Evolutionary conservation across 129 eudicot genomes (phyloP).

Genomic region (Artemisia annua): DNA sequence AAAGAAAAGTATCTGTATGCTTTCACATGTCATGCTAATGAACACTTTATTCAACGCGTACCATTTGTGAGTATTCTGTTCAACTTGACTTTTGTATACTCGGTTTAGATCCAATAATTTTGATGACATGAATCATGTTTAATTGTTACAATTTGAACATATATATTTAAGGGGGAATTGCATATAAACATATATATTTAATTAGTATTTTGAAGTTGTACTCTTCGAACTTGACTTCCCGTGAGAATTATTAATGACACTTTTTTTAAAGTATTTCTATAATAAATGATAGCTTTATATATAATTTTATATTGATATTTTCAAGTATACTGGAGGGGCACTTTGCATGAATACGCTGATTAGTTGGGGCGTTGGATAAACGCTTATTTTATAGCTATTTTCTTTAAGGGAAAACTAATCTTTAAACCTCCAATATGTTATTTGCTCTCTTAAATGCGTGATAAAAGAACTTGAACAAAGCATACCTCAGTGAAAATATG

Average conservation of each 20-base stretch:
- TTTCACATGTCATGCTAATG: not conserved
- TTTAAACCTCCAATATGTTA: too few species aligned
- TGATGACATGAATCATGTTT: not conserved
- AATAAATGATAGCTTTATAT: not conserved
- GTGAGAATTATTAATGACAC: not conserved
- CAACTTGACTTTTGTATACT: not conserved
- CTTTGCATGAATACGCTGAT: not conserved
- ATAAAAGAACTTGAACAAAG: not conserved
- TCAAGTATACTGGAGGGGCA: not conserved
- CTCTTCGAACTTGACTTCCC: not conserved
- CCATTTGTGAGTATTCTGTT: not conserved
- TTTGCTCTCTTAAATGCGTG: too few species aligned
- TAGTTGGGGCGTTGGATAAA: too few species aligned
- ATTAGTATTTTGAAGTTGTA: not conserved
- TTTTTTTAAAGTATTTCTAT: not conserved
- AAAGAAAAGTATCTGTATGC: too few species aligned
- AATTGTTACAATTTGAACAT: not conserved
- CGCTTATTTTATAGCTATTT: too few species aligned
- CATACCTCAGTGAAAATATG: not conserved
- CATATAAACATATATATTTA: not conserved
- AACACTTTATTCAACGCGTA: not conserved
- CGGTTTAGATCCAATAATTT: not conserved
- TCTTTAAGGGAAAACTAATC: too few species aligned
- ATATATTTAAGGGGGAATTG: too few species aligned
- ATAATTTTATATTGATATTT: not conserved